Base-by-base conservation (phyloP, 2,329 filamentous ascomycete genomes). In the Trichoderma brevicompactum region DNA sequence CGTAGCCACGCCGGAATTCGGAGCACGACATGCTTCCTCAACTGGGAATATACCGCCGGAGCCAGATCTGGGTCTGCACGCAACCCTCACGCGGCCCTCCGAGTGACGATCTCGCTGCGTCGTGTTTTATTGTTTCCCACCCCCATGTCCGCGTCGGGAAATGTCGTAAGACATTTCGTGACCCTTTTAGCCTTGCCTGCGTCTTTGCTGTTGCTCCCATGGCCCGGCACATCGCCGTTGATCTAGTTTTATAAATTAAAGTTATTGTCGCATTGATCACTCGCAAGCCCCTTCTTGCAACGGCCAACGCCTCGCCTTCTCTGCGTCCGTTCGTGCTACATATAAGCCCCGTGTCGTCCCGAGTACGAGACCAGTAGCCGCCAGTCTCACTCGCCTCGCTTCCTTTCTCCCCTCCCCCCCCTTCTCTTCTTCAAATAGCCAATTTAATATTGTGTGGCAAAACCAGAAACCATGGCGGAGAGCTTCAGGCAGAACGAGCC, bases 401-500 rank as follows among this genome's bases (percentile, higher is more conserved):
- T 43, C 0, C 13, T 49, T 32, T 49, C 34, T 15, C 46, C 9
- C 15, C 13, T 23, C 13, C 12, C 19, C 38, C 15, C 7, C 41
- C 10, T 34, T 8, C 36, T 38, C 36, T 38, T 38, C 36, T 6
- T 58, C 8, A 55, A 15, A 5, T 10, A 28, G 7, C 6, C 19
- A 55, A 23, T n/a, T 41, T 15, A 50, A n/a, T 9, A 55, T 23
- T n/a, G 10, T 23, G 10, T n/a, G 19, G 12, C 34, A 52, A 28
- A 52, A n/a, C 2, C 32, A 2, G 17, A 13, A 12, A 62, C 28
- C 6, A 65, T 59, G 44, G 40, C 63, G 36, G n/a, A 62, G 23
- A 40, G 15, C 32, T 32, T 28, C n/a, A 52, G 60, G 19, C 55
- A 60, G 52, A 74, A 79, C 70, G 80, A 86, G 69, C 81, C 84